Evolutionary conservation across 2,329 filamentous ascomycete genomes (phyloP), one percentile per base, ranked within the genome.

Genomic region (Apiospora kogelbergensis): DNA sequence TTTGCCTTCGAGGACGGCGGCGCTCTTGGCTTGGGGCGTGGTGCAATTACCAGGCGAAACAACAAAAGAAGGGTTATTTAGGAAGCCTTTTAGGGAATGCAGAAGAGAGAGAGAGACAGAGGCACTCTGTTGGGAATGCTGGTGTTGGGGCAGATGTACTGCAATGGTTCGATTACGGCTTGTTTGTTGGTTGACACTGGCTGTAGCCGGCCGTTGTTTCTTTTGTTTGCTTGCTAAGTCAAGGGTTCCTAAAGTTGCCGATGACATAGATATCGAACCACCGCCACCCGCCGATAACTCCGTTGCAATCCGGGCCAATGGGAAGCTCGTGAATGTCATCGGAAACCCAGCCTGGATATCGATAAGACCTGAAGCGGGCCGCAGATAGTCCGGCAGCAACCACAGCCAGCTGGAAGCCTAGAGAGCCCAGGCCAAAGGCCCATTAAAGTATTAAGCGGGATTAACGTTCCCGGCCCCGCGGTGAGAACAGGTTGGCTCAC

Each of bases 171-270:
- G 48, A 57, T 57, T 57, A 57, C 48, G 26, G 48, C 26, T 57
- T 64, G 60, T 64, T 64, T 42, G 63, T 65, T 65, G 63, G 63
- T 65, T 60, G 53, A n/a, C 20, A 10, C 26, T 37, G 6, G 17
- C 40, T 42, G 40, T 42, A 42, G 40, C 40, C 6, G 30, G 48
- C 17, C 15, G 48, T 6, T 33, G 48, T 20, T 9, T 60, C 53
- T 60, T 37, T 9, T 57, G 48, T 57, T 42, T 65, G 63, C 37
- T 65, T 65, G 37, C n/a, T 44, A 65, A 65, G 13, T n/a, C 53
- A n/a, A 60, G 53, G 37, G 37, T 42, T 44, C 37, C 63, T 42
- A 65, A 65, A 65, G 63, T 42, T 65, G 63, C 63, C 63, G 63
- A 65, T 65, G 63, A 42, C 63, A 65, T 65, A 42, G n/a, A 30